Conservation (phyloP, 805 yeast genomes). For the Teunomyces pallodes region DNA sequence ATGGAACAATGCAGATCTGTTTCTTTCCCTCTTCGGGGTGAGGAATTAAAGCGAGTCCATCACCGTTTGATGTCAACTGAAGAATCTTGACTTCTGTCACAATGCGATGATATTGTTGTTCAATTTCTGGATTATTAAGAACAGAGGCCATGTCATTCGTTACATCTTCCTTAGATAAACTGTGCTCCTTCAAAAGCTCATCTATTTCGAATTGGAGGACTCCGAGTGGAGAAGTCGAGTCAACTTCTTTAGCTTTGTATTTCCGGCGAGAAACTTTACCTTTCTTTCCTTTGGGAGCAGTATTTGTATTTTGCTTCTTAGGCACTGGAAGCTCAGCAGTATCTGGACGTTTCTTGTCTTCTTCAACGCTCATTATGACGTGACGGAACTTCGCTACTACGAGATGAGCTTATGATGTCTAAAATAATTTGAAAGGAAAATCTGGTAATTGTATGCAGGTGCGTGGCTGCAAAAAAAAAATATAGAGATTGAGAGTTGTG, state of each 20-base stretch:
- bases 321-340: conserved; percentile 5
- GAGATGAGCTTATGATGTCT: not conserved
- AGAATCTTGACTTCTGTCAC: conserved; percentile 58
- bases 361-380: conserved; percentile 4
- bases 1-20: conserved; percentile 80
- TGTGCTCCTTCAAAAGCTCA: conserved; percentile 46
- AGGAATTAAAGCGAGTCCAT: conserved; percentile 71
- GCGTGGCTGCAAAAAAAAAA: not conserved
- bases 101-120: conserved; percentile 52
- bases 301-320: conserved; percentile 5
- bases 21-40: conserved; percentile 51
- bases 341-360: conserved; percentile 10
- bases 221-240: conserved; percentile 79
- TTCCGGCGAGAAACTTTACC: conserved; percentile 39
- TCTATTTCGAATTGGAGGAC: conserved; percentile 72
- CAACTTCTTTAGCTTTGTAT: conserved; percentile 62
- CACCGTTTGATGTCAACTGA: conserved; percentile 74
- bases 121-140: conserved; percentile 55
- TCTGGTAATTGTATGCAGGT: not conserved
- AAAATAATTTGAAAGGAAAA: not conserved
- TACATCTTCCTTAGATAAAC: conserved; percentile 46
- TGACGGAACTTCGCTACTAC: not conserved
- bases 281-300: conserved; percentile 13
- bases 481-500: not conserved
- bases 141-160: conserved; percentile 64